Evolutionary conservation across 805 yeast genomes (phyloP), one percentile per base, ranked within the genome.

Genomic region (Lipomyces starkeyi): DNA sequence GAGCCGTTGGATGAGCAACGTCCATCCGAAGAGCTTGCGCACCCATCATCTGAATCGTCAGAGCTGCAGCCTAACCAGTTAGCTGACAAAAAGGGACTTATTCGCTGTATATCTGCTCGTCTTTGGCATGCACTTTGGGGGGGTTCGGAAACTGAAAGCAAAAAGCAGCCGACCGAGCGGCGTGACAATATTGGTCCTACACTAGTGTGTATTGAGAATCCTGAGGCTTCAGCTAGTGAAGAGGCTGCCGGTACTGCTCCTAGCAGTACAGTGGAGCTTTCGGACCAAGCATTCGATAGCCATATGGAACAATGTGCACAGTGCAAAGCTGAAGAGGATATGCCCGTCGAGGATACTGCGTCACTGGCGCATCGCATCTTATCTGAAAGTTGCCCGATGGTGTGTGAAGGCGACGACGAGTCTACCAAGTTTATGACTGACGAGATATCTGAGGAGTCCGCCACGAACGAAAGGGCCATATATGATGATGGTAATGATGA

Each of bases 101-200:
- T 43, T 43, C 49, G 49, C 22, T 43, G 9, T 13, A 17, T 43
- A 43, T 17, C 20, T 5, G 49, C 49, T 43, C 49, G 22, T 17
- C 49, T 43, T 43, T 43, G 49, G 49, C 49, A 43, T 43, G 49
- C 49, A n/a, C 49, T 43, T n/a, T 43, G 49, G 49, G 49, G 49
- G n/a, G 9, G 7, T 43, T 17, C 22, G 11, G 49, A 43, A 2
- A 43, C 49, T 17, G n/a, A 2, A 35, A 13, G 17, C 43, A 13
- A 37, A 13, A 0, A 4, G 32, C 32, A 29, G 32, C 43, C 17
- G 17, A 13, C 43, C 4, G 17, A 11, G 40, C 17, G 14, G 40
- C 4, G 2, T 3, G 40, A 11, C 40, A 35, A 14, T 35, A 35
- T 17, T 14, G 40, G 3, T 11, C 40, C 40, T 11, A 9, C 40